phyloP scores from a whole-genome alignment of 129 eudicot species.

The Cynara cardunculus region DNA sequence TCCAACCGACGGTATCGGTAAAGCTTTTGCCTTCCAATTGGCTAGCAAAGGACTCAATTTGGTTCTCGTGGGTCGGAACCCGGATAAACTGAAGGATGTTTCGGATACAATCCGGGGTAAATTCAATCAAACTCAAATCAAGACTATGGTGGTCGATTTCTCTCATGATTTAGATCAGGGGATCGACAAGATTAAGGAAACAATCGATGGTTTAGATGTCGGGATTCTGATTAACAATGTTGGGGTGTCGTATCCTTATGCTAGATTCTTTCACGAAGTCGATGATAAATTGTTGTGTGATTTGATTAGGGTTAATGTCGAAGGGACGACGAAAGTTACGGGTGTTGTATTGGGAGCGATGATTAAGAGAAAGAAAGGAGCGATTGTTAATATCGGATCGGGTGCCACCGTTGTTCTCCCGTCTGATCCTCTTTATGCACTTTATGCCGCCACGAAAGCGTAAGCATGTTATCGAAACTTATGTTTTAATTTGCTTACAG shows the following conservation, averaged over 20 bases:
- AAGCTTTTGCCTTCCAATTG: constrained; percentile 62
- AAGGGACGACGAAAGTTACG: constrained; percentile 67
- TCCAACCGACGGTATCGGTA: background rate
- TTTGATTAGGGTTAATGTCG: constrained; percentile 66
- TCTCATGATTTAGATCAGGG: constrained; percentile 55
- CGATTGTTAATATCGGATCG: constrained; percentile 76
- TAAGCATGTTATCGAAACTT: constrained; percentile 16
- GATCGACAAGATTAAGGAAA: constrained; percentile 40
- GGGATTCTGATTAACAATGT: constrained; percentile 69
- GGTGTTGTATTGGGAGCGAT: constrained; percentile 57
- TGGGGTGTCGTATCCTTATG: constrained; percentile 71
- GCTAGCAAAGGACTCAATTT: constrained; percentile 60
- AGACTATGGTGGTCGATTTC: constrained; percentile 58
- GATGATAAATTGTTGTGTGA: constrained; percentile 57
- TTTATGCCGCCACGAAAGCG: constrained; percentile 84
- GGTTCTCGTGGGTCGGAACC: constrained; percentile 66
- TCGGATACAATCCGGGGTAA: constrained; percentile 47
- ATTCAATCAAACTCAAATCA: constrained; percentile 37
- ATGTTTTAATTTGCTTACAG: background rate
- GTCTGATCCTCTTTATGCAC: constrained; percentile 71
- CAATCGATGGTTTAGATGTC: constrained; percentile 52
- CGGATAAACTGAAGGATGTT: constrained; percentile 55
- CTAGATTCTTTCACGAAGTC: constrained; percentile 65
- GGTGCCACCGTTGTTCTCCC: constrained; percentile 68
- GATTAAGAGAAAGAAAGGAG: constrained; percentile 69